Percentiles rank a stretch among this genome's conserved stretches.
Evolutionary conservation across 768 basidiomycete species (phyloP).

Genomic region (Lactarius hengduanensis): DNA sequence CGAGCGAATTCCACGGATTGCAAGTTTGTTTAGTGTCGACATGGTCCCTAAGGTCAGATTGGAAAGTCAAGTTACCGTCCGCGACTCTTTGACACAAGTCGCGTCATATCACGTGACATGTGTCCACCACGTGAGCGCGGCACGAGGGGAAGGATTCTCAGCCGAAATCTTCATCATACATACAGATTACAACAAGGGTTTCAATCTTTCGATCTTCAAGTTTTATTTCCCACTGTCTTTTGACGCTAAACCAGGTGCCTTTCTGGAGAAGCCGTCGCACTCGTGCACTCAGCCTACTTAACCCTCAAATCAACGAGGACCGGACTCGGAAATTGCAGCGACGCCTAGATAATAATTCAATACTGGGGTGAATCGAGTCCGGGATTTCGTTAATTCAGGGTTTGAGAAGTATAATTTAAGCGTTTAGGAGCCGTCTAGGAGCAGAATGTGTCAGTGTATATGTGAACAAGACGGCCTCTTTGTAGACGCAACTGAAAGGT

Average conservation of each 20-base stretch:
- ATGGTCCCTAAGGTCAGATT: slow-evolving; percentile 38
- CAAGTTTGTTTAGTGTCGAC: slow-evolving; percentile 89
- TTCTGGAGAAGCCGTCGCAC: not conserved
- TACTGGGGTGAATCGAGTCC: not conserved
- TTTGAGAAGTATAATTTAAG: not conserved
- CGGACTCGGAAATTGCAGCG: not conserved
- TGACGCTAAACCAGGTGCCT: too few species aligned
- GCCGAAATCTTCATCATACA: too few species aligned
- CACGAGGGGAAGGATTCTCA: not conserved
- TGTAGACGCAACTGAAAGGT: not conserved
- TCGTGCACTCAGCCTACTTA: not conserved
- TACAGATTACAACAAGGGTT: too few species aligned
- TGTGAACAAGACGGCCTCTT: not conserved
- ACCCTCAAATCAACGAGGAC: not conserved
- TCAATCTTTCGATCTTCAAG: too few species aligned
- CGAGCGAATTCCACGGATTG: slow-evolving; percentile 89
- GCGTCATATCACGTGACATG: slow-evolving; percentile 17
- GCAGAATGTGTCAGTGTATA: not conserved
- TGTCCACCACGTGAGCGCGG: slow-evolving; percentile 8
- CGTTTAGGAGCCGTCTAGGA: not conserved
- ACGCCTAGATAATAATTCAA: not conserved
- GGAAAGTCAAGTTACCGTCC: not conserved
- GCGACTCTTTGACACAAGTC: not conserved
- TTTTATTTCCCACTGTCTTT: too few species aligned
- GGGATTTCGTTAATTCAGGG: not conserved